These are phyloP conservation scores for Condylostoma magnum DNA, from an alignment of 169 alveolate genomes.

Conservation along the genomic window DNA sequence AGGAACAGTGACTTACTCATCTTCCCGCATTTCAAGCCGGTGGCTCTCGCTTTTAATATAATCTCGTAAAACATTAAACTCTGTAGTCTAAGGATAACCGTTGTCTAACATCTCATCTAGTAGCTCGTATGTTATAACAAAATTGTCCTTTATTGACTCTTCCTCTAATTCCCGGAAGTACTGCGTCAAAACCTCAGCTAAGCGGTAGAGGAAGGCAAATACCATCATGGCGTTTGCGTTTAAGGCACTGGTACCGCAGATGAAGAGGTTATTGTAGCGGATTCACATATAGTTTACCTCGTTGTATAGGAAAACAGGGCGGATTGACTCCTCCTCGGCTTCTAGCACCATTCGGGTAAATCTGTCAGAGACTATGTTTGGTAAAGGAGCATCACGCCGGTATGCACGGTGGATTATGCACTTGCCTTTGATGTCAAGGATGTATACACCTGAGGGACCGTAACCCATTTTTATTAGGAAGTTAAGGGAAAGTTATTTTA, in stretches of 20 bases:
- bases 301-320: slow-evolving; percentile 94
- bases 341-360: slow-evolving; percentile 63
- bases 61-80: slow-evolving; percentile 89
- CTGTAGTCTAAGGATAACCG: slow-evolving; percentile 98
- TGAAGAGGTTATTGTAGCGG: slow-evolving; percentile 92
- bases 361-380: slow-evolving; percentile 42
- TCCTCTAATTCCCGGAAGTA: slow-evolving; percentile 97
- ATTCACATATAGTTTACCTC: slow-evolving; percentile 96
- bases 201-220: slow-evolving; percentile 79
- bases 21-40: slow-evolving; percentile 67
- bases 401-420: slow-evolving; percentile 88
- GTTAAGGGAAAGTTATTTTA: too few species aligned
- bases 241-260: slow-evolving; percentile 76
- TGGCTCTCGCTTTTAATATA: slow-evolving; percentile 93
- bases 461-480: slow-evolving; percentile 10
- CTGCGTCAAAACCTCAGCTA: slow-evolving; percentile 89
- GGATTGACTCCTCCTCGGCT: slow-evolving; percentile 91
- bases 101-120: slow-evolving; percentile 99
- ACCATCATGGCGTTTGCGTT: slow-evolving; percentile 82
- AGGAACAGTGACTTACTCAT: slow-evolving; percentile 69
- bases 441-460: slow-evolving; percentile 93
- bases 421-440: slow-evolving; percentile 91
- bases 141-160: slow-evolving; percentile 98
- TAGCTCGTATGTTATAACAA: slow-evolving; percentile 97
- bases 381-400: slow-evolving; percentile 89